Conservation (phyloP, 805 yeast genomes). For the Candida ovalis region DNA sequence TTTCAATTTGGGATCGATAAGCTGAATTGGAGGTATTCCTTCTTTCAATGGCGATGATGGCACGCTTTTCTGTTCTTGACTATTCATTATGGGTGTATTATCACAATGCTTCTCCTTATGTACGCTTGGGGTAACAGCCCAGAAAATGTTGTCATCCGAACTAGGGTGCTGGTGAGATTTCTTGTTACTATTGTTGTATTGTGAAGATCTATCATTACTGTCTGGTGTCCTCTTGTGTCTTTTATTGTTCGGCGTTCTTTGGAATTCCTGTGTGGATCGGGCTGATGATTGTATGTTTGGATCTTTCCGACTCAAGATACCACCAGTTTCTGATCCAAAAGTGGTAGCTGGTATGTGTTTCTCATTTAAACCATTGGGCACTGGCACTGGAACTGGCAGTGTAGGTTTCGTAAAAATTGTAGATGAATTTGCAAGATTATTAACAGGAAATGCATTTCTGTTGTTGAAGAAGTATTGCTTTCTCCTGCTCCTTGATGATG, state of each 20-base stretch:
- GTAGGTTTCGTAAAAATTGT: conserved; percentile 9
- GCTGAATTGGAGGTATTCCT: conserved; percentile 14
- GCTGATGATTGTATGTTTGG: conserved; percentile 17
- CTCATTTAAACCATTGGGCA: conserved; percentile 5
- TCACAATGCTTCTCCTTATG: conserved; percentile 11
- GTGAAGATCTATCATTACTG: conserved; percentile 3
- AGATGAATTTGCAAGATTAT: neutral
- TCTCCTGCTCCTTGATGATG: neutral
- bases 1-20: conserved; percentile 28
- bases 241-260: conserved; percentile 19
- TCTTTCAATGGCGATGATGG: conserved; percentile 43
- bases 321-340: neutral
- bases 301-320: conserved; percentile 8
- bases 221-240: neutral
- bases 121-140: conserved; percentile 40
- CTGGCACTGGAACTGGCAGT: no score
- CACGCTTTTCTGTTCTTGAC: conserved; percentile 17
- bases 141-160: conserved; percentile 35
- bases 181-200: no score
- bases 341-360: neutral
- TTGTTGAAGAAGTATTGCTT: conserved; percentile 7
- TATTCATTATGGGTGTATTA: conserved; percentile 13
- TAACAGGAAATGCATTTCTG: conserved; percentile 6
- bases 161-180: conserved; percentile 23
- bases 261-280: conserved; percentile 15